Conservation (phyloP, 768 basidiomycete genomes). For the Auriscalpium vulgare region DNA sequence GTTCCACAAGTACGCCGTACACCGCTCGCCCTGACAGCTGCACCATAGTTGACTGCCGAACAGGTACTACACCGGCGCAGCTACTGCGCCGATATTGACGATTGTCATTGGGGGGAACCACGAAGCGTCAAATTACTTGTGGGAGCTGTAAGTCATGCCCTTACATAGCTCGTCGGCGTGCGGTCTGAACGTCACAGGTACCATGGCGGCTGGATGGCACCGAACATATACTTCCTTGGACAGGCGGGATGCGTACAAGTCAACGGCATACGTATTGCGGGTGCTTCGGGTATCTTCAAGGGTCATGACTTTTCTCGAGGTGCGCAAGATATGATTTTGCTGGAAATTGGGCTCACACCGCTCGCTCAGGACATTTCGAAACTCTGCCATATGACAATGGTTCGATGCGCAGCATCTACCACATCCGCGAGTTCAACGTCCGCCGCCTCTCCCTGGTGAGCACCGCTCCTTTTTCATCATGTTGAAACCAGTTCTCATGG, state of each 20-base stretch:
- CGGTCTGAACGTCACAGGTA: conserved; percentile 44
- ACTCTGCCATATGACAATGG: conserved; percentile 69
- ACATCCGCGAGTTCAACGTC: conserved; percentile 81
- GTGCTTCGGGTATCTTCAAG: conserved; percentile 91
- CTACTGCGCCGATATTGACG: conserved; percentile 78
- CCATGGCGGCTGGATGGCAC: conserved; percentile 95
- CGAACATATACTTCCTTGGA: conserved; percentile 94
- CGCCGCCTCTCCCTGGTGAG: conserved; percentile 67
- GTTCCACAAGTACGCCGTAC: conserved; percentile 60
- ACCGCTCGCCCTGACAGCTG: too few relatives aligned
- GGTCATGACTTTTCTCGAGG: conserved; percentile 64
- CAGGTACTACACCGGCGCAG: conserved; percentile 85
- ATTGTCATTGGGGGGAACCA: conserved; percentile 97
- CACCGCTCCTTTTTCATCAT: not conserved
- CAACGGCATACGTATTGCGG: conserved; percentile 82
- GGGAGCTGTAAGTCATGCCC: conserved; percentile 68
- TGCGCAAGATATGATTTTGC: conserved; percentile 19
- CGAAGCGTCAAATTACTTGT: conserved; percentile 93
- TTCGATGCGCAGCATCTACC: conserved; percentile 79
- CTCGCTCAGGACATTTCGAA: conserved; percentile 63
- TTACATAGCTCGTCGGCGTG: conserved; percentile 2
- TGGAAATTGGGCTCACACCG: not conserved
- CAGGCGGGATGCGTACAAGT: conserved; percentile 84
- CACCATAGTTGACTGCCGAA: not conserved
- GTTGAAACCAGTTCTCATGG: not conserved